phyloP scores from a whole-genome alignment of 495 filamentous ascomycete species.

The Oidiodendron maius region DNA sequence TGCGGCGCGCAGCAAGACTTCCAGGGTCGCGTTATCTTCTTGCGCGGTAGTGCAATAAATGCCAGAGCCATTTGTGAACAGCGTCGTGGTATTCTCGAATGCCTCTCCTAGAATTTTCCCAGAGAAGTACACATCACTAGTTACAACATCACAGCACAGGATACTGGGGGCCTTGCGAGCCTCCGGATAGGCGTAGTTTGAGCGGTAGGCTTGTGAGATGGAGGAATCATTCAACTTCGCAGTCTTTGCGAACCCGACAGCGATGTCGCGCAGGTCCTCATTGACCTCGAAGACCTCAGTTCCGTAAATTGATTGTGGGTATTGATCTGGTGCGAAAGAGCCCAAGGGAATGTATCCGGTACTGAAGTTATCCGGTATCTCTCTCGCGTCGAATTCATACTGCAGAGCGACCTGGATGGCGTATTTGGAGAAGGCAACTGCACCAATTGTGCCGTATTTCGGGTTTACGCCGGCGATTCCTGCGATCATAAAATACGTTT shows the following conservation, averaged over 20 bases:
- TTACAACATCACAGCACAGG: slow-evolving; percentile 61
- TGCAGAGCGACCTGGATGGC: slow-evolving; percentile 68
- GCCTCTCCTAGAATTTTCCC: slow-evolving; percentile 54
- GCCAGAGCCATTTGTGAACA: slow-evolving; percentile 64
- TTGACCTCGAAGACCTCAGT: slow-evolving; percentile 76
- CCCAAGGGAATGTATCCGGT: slow-evolving; percentile 66
- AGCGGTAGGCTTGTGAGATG: slow-evolving; percentile 50
- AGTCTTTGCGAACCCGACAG: slow-evolving; percentile 46
- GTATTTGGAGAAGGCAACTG: slow-evolving; percentile 61
- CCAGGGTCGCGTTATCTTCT: slow-evolving; percentile 69
- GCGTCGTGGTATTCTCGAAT: slow-evolving; percentile 57
- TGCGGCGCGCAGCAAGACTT: slow-evolving; percentile 58
- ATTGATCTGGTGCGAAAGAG: slow-evolving; percentile 44
- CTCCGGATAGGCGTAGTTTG: slow-evolving; percentile 50
- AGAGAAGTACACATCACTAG: slow-evolving; percentile 67
- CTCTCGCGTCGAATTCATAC: slow-evolving; percentile 67
- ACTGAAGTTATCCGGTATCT: slow-evolving; percentile 58
- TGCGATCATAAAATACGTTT: slow-evolving; percentile 65
- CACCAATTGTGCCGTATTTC: slow-evolving; percentile 52
- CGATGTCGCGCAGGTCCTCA: slow-evolving; percentile 49
- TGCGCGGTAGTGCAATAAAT: slow-evolving; percentile 67
- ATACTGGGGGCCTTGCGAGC: slow-evolving; percentile 50
- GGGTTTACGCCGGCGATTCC: slow-evolving; percentile 73
- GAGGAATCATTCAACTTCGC: slow-evolving; percentile 51
- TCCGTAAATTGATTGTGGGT: slow-evolving; percentile 61